Conservation (phyloP, 148 eudicot species). For the Heliosperma pusillum region DNA sequence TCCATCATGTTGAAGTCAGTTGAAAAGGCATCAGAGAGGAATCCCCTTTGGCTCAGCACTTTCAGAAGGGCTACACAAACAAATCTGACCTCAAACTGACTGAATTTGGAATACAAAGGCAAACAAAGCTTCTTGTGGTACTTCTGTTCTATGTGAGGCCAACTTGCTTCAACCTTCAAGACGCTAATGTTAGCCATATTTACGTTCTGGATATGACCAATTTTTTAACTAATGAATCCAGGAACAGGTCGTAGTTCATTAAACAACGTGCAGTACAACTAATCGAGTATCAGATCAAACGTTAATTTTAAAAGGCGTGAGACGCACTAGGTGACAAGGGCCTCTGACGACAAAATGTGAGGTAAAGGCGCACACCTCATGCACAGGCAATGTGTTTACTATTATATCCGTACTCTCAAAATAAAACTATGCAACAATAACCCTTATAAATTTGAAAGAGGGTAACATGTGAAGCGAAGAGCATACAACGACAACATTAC, state of each 20-base stretch:
- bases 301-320: no score
- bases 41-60: conserved; percentile 72
- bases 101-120: background rate
- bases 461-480: no score
- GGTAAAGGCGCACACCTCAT: no score
- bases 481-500: no score
- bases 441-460: no score
- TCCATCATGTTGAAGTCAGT: conserved; percentile 39
- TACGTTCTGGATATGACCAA: background rate
- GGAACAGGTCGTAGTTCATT: background rate
- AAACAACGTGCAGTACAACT: background rate
- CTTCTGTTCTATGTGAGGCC: conserved; percentile 9
- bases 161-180: conserved; percentile 7
- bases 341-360: no score
- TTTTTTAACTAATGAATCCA: background rate
- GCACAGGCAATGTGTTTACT: no score
- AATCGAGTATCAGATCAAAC: background rate
- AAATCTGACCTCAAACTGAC: conserved; percentile 20
- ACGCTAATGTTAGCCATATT: background rate
- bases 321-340: no score
- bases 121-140: conserved; percentile 16
- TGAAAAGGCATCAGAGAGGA: conserved; percentile 49
- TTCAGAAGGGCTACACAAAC: conserved; percentile 64
- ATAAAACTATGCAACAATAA: no score
- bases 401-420: no score